Base-by-base conservation (phyloP, 208 protist genomes). In the Trichomonas tenax region DNA sequence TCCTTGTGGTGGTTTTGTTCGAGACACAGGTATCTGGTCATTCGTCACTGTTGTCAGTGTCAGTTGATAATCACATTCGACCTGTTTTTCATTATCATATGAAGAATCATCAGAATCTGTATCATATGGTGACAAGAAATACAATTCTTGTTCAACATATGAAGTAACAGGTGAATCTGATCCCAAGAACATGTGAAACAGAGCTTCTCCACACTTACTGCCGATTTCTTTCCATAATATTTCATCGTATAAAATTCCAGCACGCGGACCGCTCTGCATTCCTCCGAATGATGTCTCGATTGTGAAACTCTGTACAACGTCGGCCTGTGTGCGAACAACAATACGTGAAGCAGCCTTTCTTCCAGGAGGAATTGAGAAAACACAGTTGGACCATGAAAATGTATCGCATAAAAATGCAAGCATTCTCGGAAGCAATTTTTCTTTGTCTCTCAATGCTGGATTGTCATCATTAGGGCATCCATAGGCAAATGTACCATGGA, bases 401-500 rank as follows among this genome's bases (percentile, higher is more conserved):
- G 86, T 41, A 51, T 93, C 44, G 21, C n/a, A 48, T 48, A 93
- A 51, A 17, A 41, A 93, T 51, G 86, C 41, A 31, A 93, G 8
- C 40, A 93, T 93, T 17, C 86, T 51, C 14, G 86, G 86, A 38
- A 58, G 46, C 23, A 93, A 0, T 93, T 93, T 93, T 36, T 93
- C 86, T 41, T 23, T 51, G 44, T 93, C n/a, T 93, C 86, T 48
- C 8, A 93, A 51, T n/a, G 8, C 23, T 41, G 58, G 58, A 89
- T 89, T 40, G 40, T 89, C 40, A 89, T 89, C 82, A 93, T 93
- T 93, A 2, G 86, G 86, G 31, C 86, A 93, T 0, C 86, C 86
- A 38, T 93, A 93, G 51, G 44, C 44, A 51, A 93, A 93, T n/a
- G 86, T 93, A 15, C 86, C 86, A 51, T 93, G 86, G 17, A 93